A percentile compares a stretch with the other conserved stretches of the same genome.
These are phyloP conservation scores for Trichomonas gallinae DNA, from an alignment of 208 protist species.

Conservation along the genomic window DNA sequence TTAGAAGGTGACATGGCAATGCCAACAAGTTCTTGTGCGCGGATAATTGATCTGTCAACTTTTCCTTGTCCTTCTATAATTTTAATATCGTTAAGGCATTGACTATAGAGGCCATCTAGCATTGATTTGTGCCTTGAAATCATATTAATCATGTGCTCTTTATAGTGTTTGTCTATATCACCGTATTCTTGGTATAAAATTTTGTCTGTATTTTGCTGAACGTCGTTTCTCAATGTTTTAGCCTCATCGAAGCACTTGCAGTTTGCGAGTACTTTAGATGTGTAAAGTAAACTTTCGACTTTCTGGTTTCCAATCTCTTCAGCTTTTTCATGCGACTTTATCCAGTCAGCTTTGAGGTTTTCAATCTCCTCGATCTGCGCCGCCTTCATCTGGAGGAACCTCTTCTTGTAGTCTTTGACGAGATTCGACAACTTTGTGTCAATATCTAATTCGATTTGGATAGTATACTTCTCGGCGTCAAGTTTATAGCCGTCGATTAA, in stretches of 20 bases:
- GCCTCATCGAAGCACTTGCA: neutral
- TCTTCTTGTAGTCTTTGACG: neutral
- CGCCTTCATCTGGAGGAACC: neutral
- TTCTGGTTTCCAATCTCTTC: neutral
- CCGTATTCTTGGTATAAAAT: neutral
- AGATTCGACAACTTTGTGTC: neutral
- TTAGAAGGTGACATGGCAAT: neutral
- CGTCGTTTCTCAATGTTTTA: neutral
- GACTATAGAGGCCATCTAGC: neutral
- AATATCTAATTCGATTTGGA: neutral
- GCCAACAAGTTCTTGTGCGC: neutral
- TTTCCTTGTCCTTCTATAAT: neutral
- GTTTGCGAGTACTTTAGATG: neutral
- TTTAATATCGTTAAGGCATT: neutral
- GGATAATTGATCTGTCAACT: neutral
- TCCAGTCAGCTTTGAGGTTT: neutral
- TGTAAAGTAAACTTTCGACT: neutral
- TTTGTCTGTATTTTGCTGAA: neutral
- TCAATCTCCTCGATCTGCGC: neutral
- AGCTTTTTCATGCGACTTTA: neutral
- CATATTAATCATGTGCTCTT: neutral
- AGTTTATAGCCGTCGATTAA: neutral
- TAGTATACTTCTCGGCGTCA: neutral
- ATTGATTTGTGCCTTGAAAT: neutral
- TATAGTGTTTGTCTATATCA: neutral